These are phyloP conservation scores for Vinca minor DNA, from an alignment of 257 asterid genomes.

Conservation along the genomic window DNA sequence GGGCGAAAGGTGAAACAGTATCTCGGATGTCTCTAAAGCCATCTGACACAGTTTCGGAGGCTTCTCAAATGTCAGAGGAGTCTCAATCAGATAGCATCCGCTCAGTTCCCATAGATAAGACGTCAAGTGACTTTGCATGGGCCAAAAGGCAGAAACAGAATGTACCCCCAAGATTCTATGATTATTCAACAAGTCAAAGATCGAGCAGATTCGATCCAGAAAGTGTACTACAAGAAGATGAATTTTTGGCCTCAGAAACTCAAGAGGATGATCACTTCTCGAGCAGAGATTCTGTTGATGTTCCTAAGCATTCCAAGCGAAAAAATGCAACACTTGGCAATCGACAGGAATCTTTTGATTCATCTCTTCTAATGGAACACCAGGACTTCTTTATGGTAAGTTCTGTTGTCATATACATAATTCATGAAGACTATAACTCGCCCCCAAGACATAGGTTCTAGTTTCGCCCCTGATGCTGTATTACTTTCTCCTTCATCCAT, in stretches of 20 bases:
- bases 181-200: constrained; percentile 32
- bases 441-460: too few relatives aligned
- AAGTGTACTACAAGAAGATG: constrained; percentile 14
- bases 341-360: constrained; percentile 42
- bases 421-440: not conserved
- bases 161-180: constrained; percentile 35
- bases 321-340: constrained; percentile 20
- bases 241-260: constrained; percentile 23
- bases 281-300: constrained; percentile 13
- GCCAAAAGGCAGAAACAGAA: constrained; percentile 44
- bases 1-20: constrained; percentile 40
- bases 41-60: constrained; percentile 57
- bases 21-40: constrained; percentile 40
- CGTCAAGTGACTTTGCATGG: constrained; percentile 43
- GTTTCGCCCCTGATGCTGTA: too few relatives aligned
- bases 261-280: constrained; percentile 29
- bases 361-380: constrained; percentile 31
- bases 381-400: constrained; percentile 42
- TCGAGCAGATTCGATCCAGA: constrained; percentile 21
- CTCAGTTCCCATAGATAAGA: constrained; percentile 48
- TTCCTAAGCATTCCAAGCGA: constrained; percentile 21
- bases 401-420: not conserved
- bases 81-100: constrained; percentile 43
- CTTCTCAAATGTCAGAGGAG: constrained; percentile 48
- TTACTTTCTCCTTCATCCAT: not conserved